Conservation (phyloP, 345 rosid genomes). For the Rhodomyrtus tomentosa region DNA sequence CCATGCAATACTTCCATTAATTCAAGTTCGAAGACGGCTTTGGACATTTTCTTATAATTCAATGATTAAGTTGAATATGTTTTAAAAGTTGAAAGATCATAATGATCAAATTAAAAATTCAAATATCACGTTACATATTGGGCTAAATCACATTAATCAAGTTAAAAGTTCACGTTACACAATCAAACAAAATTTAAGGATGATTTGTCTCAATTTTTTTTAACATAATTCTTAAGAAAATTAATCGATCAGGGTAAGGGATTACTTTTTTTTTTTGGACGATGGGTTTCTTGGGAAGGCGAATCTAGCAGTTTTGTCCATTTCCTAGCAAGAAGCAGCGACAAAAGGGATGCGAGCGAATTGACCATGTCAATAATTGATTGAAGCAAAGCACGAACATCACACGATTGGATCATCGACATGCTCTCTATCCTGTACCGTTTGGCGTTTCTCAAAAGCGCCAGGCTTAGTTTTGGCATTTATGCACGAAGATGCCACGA, state of each 20-base stretch:
- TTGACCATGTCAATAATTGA: not conserved
- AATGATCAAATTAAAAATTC: too few species aligned
- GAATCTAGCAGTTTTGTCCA: not conserved
- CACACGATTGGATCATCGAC: not conserved
- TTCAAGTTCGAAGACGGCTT: too few species aligned
- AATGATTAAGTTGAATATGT: too few species aligned
- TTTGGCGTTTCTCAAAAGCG: not conserved
- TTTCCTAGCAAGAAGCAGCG: not conserved
- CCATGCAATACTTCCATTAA: too few species aligned
- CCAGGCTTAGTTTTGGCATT: not conserved
- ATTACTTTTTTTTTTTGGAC: too few species aligned
- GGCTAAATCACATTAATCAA: too few species aligned
- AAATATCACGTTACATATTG: too few species aligned
- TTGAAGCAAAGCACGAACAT: not conserved
- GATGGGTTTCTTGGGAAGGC: not conserved
- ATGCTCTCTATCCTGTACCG: not conserved
- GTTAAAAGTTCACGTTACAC: too few species aligned
- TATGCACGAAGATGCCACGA: not conserved
- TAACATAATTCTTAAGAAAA: not conserved
- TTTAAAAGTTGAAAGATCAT: too few species aligned
- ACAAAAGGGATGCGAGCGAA: not conserved
- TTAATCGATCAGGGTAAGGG: not conserved
- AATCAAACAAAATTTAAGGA: too few species aligned
- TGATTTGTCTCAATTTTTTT: not conserved
- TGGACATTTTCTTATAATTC: too few species aligned